Percentiles rank a stretch among this genome's conserved stretches.
Conservation (phyloP, 495 filamentous ascomycete genomes). For the Rostrohypoxylon terebratum region DNA sequence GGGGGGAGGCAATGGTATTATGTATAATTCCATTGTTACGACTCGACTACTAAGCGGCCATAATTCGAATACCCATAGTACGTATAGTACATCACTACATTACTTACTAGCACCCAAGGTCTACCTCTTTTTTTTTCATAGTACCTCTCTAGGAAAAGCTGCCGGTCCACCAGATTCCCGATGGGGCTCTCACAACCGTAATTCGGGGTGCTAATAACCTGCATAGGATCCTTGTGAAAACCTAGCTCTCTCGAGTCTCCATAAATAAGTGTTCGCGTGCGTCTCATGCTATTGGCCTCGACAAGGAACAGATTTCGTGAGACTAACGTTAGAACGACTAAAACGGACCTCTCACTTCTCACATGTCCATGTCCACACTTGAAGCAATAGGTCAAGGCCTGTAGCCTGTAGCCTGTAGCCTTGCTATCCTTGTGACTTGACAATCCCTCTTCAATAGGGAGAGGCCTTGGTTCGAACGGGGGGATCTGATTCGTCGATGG, state of each 20-base stretch:
- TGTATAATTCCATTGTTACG: slow-evolving; percentile 33
- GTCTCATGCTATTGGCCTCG: slow-evolving; percentile 41
- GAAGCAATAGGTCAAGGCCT: slow-evolving; percentile 28
- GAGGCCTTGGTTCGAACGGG: slow-evolving; percentile 10
- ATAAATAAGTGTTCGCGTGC: slow-evolving; percentile 48
- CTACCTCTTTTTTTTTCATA: neutral
- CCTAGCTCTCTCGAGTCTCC: slow-evolving; percentile 36
- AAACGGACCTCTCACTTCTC: slow-evolving; percentile 39
- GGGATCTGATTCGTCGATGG: slow-evolving; percentile 29
- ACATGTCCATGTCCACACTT: slow-evolving; percentile 34
- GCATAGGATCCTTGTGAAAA: slow-evolving; percentile 48
- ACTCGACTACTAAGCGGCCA: slow-evolving; percentile 26
- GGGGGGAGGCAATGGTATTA: slow-evolving; percentile 41
- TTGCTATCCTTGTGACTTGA: slow-evolving; percentile 46
- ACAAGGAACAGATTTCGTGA: slow-evolving; percentile 43
- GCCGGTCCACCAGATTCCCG: slow-evolving; percentile 47
- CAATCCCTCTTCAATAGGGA: slow-evolving; percentile 21
- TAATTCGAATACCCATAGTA: slow-evolving; percentile 33
- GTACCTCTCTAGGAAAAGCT: slow-evolving; percentile 44
- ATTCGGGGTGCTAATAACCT: slow-evolving; percentile 45
- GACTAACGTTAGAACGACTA: slow-evolving; percentile 44
- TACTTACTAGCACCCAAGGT: too few species aligned
- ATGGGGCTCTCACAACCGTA: slow-evolving; percentile 45
- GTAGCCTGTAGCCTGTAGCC: slow-evolving; percentile 31
- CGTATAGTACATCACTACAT: too few species aligned